Conservation (phyloP, 2,329 filamentous ascomycete genomes). For the Colletotrichum navitas region DNA sequence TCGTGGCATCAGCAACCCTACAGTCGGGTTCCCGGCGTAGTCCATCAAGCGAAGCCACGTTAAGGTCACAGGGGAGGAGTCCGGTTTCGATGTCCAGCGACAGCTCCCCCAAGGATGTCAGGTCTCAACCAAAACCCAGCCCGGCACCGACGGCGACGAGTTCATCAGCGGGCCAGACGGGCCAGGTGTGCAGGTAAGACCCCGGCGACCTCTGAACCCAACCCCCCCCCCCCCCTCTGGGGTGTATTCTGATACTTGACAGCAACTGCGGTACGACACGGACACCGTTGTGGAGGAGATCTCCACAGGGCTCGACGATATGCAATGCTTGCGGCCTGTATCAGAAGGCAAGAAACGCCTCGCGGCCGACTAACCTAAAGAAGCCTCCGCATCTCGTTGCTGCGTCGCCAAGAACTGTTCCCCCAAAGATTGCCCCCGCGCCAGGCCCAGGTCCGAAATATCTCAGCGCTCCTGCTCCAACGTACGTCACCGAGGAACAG, state of each 20-base stretch:
- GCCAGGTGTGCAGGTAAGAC: slow-evolving; percentile 78
- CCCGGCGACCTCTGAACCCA: background rate
- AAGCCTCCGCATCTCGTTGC: slow-evolving; percentile 71
- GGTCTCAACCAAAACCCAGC: slow-evolving; percentile 32
- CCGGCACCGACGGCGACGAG: slow-evolving; percentile 33
- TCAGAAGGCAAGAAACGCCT: slow-evolving; percentile 90
- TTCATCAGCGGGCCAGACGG: slow-evolving; percentile 57
- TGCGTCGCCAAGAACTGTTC: slow-evolving; percentile 57
- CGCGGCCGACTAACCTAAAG: slow-evolving; percentile 91
- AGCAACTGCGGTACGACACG: slow-evolving; percentile 96
- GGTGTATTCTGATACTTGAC: slow-evolving; percentile 45
- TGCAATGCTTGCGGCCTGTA: slow-evolving; percentile 98
- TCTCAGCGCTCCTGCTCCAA: slow-evolving; percentile 65
- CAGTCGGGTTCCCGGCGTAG: slow-evolving; percentile 34
- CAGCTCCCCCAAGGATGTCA: slow-evolving; percentile 30
- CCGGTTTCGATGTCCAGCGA: slow-evolving; percentile 37
- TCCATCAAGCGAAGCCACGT: slow-evolving; percentile 40
- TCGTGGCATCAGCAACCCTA: slow-evolving; percentile 12
- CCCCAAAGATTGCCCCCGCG: slow-evolving; percentile 51
- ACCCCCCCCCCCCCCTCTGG: background rate
- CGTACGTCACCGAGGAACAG: slow-evolving; percentile 83
- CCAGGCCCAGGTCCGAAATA: slow-evolving; percentile 56
- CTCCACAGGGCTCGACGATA: slow-evolving; percentile 92
- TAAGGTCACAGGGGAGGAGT: slow-evolving; percentile 39
- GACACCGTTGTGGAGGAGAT: slow-evolving; percentile 94